Percentiles rank a stretch among this genome's conserved stretches.
Evolutionary conservation across 371 early-diverging fungal species (phyloP).

Genomic region (Mortierella sp.): DNA sequence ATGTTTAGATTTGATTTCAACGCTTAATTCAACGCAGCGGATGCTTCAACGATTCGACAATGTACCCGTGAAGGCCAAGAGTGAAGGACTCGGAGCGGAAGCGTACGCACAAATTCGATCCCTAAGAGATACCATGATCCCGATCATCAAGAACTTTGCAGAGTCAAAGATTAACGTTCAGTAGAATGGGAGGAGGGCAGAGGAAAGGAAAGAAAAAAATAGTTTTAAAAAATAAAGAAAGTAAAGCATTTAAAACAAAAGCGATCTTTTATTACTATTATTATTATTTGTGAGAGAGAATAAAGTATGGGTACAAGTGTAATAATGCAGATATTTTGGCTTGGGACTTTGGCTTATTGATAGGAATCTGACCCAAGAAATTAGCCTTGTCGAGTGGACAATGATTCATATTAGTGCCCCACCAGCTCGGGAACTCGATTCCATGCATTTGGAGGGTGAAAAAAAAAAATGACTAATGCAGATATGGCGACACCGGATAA

Average conservation of each 20-base stretch:
- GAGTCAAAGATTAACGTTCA: constrained; percentile 43
- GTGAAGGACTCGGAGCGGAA: constrained; percentile 27
- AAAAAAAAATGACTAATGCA: constrained; percentile 68
- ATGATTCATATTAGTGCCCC: constrained; percentile 46
- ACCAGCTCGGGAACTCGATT: constrained; percentile 44
- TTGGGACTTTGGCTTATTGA: constrained; percentile 12
- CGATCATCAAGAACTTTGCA: constrained; percentile 50
- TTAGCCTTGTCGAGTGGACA: constrained; percentile 38
- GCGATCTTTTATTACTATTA: too few species aligned
- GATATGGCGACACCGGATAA: constrained; percentile 77
- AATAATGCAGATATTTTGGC: too few species aligned
- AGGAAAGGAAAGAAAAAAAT: background rate
- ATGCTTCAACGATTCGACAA: constrained; percentile 56
- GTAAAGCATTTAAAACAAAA: too few species aligned
- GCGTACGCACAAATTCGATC: constrained; percentile 35
- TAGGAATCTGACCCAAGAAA: constrained; percentile 21
- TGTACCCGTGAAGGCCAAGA: constrained; percentile 32
- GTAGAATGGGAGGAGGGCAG: background rate
- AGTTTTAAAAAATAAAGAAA: too few species aligned
- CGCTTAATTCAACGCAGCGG: constrained; percentile 33
- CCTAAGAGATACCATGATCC: constrained; percentile 49
- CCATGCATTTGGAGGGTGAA: constrained; percentile 58
- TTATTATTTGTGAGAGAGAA: too few species aligned
- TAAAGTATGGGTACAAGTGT: background rate
- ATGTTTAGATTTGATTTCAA: constrained; percentile 39